Evolutionary conservation across 2,329 filamentous ascomycete species (phyloP).

Genomic region (Leptographium procerum): DNA sequence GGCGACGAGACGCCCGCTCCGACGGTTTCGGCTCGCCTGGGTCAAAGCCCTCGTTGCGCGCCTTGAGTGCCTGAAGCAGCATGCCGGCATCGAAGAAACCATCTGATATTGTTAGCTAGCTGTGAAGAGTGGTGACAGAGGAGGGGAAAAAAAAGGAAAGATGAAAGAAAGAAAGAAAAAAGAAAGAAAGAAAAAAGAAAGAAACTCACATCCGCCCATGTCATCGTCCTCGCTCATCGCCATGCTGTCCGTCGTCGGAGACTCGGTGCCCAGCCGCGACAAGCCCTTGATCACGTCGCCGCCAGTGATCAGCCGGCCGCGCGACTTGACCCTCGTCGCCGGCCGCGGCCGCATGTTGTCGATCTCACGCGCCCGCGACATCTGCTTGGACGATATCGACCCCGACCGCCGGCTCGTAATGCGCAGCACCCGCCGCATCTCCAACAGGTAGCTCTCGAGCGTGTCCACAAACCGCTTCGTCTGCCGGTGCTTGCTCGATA

Average conservation of each 20-base stretch:
- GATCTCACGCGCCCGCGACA: slow-evolving; percentile 41
- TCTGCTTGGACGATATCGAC: slow-evolving; percentile 24
- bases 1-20: slow-evolving; percentile 48
- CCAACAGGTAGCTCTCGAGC: slow-evolving; percentile 79
- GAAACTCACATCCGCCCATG: slow-evolving; percentile 74
- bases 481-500: slow-evolving; percentile 86
- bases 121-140: not conserved
- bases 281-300: slow-evolving; percentile 31
- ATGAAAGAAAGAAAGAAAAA: not conserved
- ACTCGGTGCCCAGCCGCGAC: slow-evolving; percentile 34
- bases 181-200: slow-evolving; percentile 6
- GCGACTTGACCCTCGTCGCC: slow-evolving; percentile 48
- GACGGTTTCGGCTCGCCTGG: slow-evolving; percentile 39
- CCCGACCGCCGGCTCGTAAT: slow-evolving; percentile 44
- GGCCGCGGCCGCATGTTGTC: slow-evolving; percentile 28
- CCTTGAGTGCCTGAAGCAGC: slow-evolving; percentile 78
- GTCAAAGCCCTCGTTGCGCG: slow-evolving; percentile 45
- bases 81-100: slow-evolving; percentile 97
- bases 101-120: slow-evolving; percentile 41
- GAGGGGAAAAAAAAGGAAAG: slow-evolving; percentile 7
- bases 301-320: slow-evolving; percentile 60
- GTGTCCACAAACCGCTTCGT: slow-evolving; percentile 84
- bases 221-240: slow-evolving; percentile 75
- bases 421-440: slow-evolving; percentile 74
- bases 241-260: slow-evolving; percentile 57